Evolutionary conservation across 2,329 filamentous ascomycete genomes (phyloP), one percentile per base, ranked within the genome.

Genomic region (Talaromyces sp.): DNA sequence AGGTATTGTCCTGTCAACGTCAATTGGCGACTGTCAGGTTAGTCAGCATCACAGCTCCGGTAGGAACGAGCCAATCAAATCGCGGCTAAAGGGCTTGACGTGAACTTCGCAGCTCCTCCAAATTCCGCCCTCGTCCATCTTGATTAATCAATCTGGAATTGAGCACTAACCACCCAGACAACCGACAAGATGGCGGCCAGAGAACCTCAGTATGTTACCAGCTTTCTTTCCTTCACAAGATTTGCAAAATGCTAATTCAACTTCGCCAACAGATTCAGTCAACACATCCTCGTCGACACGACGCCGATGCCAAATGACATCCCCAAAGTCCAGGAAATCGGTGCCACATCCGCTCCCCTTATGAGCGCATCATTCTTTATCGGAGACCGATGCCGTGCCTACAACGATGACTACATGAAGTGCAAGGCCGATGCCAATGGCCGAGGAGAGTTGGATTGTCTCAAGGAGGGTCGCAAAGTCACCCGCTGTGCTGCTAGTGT

Each of bases 391-490:
- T 99, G 95, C 89, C 90, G 87, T 78, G 85, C 91, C 65, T 99
- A 93, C 86, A 98, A 98, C 81, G 95, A 99, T 84, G 95, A 99
- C 82, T 99, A 90, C 83, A 99, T 99, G 94, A 91, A 96, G 84
- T 99, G 95, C 90, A 99, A 99, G 89, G 91, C 87, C 72, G 93
- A 97, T 82, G 89, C 92, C 74, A 90, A 91, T 68, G 95, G 95
- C 73, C 88, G 87, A 80, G 95, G 93, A 78, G 95, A 99, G 84
- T 80, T 96, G 69, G 92, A 97, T 72, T 99, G 95, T 82, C 83
- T 99, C 86, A 94, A 92, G 85, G 95, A 99, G 83, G 95, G 95
- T 65, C 87, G 95, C 79, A 91, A 95, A 80, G 95, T 99, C 68
- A 99, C 95, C 72, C 88, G 95, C 82, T 99, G 95, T 84, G 95